Evolutionary conservation across 2,329 filamentous ascomycete species (phyloP), one percentile per base, ranked within the genome.

Genomic region (Trichoderma oligosporum): DNA sequence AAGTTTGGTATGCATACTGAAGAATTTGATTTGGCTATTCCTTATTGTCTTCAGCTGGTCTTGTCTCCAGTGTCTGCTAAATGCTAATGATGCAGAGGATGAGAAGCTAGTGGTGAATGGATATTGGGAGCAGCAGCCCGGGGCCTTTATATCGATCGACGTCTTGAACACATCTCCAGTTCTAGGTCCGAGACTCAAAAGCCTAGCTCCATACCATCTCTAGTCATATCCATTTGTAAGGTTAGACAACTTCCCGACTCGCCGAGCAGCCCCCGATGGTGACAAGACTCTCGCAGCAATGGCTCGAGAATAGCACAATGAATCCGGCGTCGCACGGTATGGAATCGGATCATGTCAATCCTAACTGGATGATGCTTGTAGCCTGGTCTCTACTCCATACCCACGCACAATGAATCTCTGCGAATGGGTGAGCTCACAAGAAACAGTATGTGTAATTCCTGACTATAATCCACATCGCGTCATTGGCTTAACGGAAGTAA

Each of bases 1-100:
- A 51, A 57, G 36, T 36, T 57, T 57, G 7, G 54, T 25, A n/a
- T 57, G 54, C 54, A 57, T 57, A 20, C 4, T 38, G 39, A 46
- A 29, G 24, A 25, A n/a, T 9, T 27, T 9, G 8, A 27, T 11
- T 14, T 29, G 3, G 9, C n/a, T n/a, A 12, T 33, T 29, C 12
- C 11, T 33, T 4, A 20, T 24, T 42, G 11, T 27, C 12, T 25
- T 29, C n/a, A 44, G 5, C 16, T 29, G 24, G 16, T 31, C 24
- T 12, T 20, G n/a, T 38, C 9, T 42, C 22, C 11, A 9, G 3
- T 7, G 31, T 38, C 31, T 55, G 41, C 16, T 25, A 12, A 20
- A 44, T 44, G 39, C 38, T 46, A 7, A 14, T 18, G 31, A 38
- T 29, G 41, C 24, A 29, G 33, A 49, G 46, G 22, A 39, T 51